Evolutionary conservation across 1,139 yeast genomes (phyloP).

Genomic region (Sugiyamaella novakii): DNA sequence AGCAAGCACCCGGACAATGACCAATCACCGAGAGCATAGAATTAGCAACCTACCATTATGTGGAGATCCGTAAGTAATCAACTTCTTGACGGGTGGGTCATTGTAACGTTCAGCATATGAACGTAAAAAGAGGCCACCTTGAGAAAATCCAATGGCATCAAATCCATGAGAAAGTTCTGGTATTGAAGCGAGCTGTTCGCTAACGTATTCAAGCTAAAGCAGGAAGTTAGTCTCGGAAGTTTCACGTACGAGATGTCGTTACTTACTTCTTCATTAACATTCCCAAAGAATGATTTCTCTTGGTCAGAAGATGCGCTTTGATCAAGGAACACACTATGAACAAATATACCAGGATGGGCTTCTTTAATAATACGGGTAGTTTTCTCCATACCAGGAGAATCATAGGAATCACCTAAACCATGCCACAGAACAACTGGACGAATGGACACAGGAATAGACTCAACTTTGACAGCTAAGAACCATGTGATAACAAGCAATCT

Average conservation of each 20-base stretch:
- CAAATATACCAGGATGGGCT: slow-evolving; percentile 53
- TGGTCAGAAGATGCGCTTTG: slow-evolving; percentile 56
- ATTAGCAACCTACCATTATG: slow-evolving; percentile 56
- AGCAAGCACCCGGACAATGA: neutral
- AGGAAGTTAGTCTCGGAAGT: slow-evolving; percentile 41
- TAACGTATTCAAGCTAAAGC: slow-evolving; percentile 43
- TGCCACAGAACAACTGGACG: slow-evolving; percentile 78
- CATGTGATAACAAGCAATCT: neutral
- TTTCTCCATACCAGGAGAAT: slow-evolving; percentile 60
- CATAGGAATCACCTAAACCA: slow-evolving; percentile 77
- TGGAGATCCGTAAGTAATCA: slow-evolving; percentile 80
- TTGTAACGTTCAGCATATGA: slow-evolving; percentile 63
- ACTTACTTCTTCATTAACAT: slow-evolving; percentile 51
- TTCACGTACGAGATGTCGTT: slow-evolving; percentile 29
- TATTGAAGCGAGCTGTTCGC: slow-evolving; percentile 47
- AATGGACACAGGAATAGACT: slow-evolving; percentile 8
- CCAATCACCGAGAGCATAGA: neutral
- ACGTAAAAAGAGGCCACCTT: slow-evolving; percentile 75
- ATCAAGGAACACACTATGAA: slow-evolving; percentile 57
- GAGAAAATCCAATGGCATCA: slow-evolving; percentile 79
- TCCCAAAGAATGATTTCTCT: slow-evolving; percentile 60
- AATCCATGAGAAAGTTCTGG: slow-evolving; percentile 57
- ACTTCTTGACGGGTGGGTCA: slow-evolving; percentile 50
- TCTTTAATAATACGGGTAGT: slow-evolving; percentile 49
- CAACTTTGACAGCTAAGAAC: neutral